Conservation (phyloP, 495 filamentous ascomycete species). For the Margaritispora aquatica region DNA sequence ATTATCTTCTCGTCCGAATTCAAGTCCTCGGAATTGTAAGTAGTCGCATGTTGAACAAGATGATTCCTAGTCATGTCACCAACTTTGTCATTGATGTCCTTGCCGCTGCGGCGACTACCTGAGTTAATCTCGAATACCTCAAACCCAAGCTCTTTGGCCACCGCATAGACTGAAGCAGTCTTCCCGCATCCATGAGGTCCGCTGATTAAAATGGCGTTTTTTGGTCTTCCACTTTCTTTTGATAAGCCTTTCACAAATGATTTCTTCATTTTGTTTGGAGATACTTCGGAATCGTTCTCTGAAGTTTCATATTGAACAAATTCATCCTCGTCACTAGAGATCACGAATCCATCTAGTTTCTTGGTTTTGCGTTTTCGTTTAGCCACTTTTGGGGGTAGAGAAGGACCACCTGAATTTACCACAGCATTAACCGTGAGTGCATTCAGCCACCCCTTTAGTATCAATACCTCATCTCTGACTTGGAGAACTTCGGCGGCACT, state of each 20-base stretch:
- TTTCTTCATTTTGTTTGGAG: conserved; percentile 62
- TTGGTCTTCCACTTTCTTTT: conserved; percentile 39
- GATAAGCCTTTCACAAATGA: conserved; percentile 38
- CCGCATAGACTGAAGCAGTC: conserved; percentile 85
- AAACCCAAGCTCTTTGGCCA: conserved; percentile 92
- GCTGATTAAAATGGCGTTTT: conserved; percentile 72
- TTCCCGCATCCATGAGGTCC: conserved; percentile 91
- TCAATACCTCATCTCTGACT: conserved; percentile 56
- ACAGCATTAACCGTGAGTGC: conserved; percentile 67
- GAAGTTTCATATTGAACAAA: conserved; percentile 59
- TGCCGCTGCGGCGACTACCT: conserved; percentile 73
- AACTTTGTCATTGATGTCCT: conserved; percentile 84
- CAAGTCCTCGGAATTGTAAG: conserved; percentile 10
- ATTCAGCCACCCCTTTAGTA: conserved; percentile 82
- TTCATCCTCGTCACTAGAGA: conserved; percentile 77
- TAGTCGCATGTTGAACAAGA: conserved; percentile 56
- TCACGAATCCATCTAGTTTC: conserved; percentile 76
- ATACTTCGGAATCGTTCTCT: conserved; percentile 48
- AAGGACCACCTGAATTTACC: conserved; percentile 45
- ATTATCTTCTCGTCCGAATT: conserved; percentile 32
- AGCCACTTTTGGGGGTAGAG: neutral
- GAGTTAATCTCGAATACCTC: conserved; percentile 94
- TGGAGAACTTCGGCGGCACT: conserved; percentile 71
- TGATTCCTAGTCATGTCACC: conserved; percentile 97
- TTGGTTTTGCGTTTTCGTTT: conserved; percentile 67